These are phyloP conservation scores for Clitoria ternatea DNA, from an alignment of 306 rosid genomes.

Conservation along the genomic window DNA sequence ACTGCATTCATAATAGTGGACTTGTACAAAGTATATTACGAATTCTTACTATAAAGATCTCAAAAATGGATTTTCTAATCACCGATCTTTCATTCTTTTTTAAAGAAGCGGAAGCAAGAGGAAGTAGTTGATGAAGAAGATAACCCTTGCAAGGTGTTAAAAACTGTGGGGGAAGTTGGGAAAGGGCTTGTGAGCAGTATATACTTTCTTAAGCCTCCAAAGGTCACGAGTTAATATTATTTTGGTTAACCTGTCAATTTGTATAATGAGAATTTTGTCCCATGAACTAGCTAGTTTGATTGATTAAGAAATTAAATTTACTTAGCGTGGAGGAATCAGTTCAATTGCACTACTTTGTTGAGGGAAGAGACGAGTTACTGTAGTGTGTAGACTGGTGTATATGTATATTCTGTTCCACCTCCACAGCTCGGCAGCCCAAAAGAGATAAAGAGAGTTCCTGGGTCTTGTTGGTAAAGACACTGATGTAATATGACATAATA, in stretches of 20 bases:
- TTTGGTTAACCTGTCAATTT: not conserved
- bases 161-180: conserved; percentile 67
- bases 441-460: not conserved
- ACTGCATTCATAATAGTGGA: not conserved
- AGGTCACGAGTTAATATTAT: conserved; percentile 7
- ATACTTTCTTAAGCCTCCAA: conserved; percentile 66
- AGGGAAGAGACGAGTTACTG: not conserved
- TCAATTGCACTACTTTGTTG: not conserved
- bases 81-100: not conserved
- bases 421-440: conserved; percentile 7
- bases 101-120: conserved; percentile 71
- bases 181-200: conserved; percentile 75
- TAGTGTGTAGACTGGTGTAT: conserved; percentile 19
- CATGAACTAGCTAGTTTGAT: not conserved
- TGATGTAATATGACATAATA: not conserved
- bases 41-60: not conserved
- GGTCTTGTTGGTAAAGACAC: conserved; percentile 7
- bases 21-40: not conserved
- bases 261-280: conserved; percentile 21
- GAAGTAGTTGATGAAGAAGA: conserved; percentile 41
- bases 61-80: conserved; percentile 12
- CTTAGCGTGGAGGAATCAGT: conserved; percentile 13
- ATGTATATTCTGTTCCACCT: conserved; percentile 3
- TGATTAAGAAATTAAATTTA: not conserved
- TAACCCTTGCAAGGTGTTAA: conserved; percentile 53